These are phyloP conservation scores for Colletotrichum plurivorum DNA, from an alignment of 2,329 filamentous ascomycete genomes.

Conservation along the genomic window DNA sequence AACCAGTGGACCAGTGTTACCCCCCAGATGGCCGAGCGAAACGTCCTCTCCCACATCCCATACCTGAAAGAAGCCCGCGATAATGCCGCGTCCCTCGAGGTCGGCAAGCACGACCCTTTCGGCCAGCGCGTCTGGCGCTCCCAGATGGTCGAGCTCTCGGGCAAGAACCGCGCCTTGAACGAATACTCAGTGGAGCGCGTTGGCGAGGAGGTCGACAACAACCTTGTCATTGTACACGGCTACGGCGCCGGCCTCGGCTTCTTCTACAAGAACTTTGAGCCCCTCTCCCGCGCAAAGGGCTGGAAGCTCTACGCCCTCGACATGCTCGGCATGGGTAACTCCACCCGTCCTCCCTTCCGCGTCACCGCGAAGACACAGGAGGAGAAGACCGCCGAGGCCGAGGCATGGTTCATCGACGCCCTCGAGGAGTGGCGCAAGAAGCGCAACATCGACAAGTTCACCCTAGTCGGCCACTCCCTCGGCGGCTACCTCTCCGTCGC, in stretches of 20 bases:
- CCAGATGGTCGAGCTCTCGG: slow-evolving; percentile 85
- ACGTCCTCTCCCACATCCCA: slow-evolving; percentile 88
- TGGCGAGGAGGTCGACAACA: slow-evolving; percentile 84
- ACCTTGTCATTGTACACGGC: slow-evolving; percentile 94
- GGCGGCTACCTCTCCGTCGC: slow-evolving; percentile 96
- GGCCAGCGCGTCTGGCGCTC: slow-evolving; percentile 90
- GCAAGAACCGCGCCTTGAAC: slow-evolving; percentile 89
- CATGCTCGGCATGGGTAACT: slow-evolving; percentile 51
- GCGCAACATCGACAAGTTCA: slow-evolving; percentile 92
- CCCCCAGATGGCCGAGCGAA: slow-evolving; percentile 87
- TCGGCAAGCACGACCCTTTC: slow-evolving; percentile 76
- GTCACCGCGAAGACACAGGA: slow-evolving; percentile 86
- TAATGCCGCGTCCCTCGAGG: slow-evolving; percentile 67
- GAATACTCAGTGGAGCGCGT: slow-evolving; percentile 92
- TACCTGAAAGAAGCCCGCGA: slow-evolving; percentile 83
- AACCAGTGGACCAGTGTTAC: slow-evolving; percentile 87
- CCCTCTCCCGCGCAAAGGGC: slow-evolving; percentile 81
- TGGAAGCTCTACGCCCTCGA: slow-evolving; percentile 86
- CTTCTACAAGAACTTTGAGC: slow-evolving; percentile 98
- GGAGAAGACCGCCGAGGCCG: slow-evolving; percentile 87
- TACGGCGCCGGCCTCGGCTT: slow-evolving; percentile 97
- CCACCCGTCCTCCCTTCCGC: slow-evolving; percentile 64
- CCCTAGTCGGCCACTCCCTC: slow-evolving; percentile 91
- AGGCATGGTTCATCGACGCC: slow-evolving; percentile 96
- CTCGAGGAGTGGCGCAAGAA: slow-evolving; percentile 95